Evolutionary conservation across 2,329 filamentous ascomycete genomes (phyloP).

Genomic region (Didymella exigua): DNA sequence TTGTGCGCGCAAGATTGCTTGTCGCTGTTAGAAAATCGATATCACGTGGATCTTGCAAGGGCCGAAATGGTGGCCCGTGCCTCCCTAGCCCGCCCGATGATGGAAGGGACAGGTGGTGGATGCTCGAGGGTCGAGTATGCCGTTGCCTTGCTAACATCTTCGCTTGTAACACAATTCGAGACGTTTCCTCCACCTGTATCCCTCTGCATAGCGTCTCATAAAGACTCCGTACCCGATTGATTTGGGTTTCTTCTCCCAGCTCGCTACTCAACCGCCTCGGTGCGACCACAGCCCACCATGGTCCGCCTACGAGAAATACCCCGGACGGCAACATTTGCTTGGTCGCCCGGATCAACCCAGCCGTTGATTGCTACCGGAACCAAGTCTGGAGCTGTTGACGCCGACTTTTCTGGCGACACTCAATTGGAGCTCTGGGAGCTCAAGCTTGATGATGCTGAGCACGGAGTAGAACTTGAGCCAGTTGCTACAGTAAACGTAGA

Average conservation of each 20-base stretch:
- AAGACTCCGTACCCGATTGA: conserved; percentile 16
- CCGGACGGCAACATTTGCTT: conserved; percentile 95
- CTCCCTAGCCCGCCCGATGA: conserved; percentile 15
- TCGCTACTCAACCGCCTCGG: conserved; percentile 34
- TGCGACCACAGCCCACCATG: conserved; percentile 64
- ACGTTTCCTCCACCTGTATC: conserved; percentile 27
- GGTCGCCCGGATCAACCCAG: conserved; percentile 80
- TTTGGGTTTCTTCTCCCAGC: conserved; percentile 26
- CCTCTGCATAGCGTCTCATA: conserved; percentile 18
- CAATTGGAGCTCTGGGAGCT: conserved; percentile 97
- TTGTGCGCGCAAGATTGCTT: conserved; percentile 5
- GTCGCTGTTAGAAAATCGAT: conserved; percentile 21
- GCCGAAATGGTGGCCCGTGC: conserved; percentile 39
- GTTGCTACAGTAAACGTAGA: conserved; percentile 84
- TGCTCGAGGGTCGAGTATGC: conserved; percentile 38
- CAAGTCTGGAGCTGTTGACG: conserved; percentile 90
- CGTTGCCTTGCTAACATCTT: conserved; percentile 31
- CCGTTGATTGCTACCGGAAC: conserved; percentile 93
- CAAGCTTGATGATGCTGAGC: conserved; percentile 75
- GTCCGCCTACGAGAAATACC: conserved; percentile 96
- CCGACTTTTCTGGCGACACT: conserved; percentile 96
- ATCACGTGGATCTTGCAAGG: conserved; percentile 35
- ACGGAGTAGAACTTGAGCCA: conserved; percentile 83
- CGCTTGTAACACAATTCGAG: conserved; percentile 23
- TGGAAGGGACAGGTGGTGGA: conserved; percentile 45